Percentiles rank a stretch among this genome's conserved stretches.
These are phyloP conservation scores for Logfia minima DNA, from an alignment of 129 eudicot genomes.

Conservation along the genomic window DNA sequence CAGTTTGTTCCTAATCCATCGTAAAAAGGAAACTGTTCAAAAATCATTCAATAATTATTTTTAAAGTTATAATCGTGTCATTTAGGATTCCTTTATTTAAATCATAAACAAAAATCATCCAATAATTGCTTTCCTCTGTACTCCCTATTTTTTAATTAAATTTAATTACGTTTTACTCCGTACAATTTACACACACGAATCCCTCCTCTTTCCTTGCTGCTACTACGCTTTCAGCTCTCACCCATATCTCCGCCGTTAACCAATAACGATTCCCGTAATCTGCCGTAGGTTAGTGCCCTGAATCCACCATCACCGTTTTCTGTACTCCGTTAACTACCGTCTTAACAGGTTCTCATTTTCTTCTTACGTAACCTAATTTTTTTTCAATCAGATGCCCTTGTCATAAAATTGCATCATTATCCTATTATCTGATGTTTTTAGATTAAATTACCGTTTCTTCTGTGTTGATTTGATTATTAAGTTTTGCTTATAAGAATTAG, in stretches of 20 bases:
- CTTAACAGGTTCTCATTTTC: neutral
- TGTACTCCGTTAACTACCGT: neutral
- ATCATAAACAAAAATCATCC: too few species aligned
- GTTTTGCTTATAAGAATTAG: neutral
- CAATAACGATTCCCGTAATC: neutral
- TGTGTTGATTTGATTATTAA: conserved; percentile 1
- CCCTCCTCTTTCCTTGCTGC: neutral
- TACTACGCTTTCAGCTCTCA: conserved; percentile 11
- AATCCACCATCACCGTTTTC: neutral
- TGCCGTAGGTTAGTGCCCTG: neutral
- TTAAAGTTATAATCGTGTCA: too few species aligned
- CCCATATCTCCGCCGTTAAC: conserved; percentile 13
- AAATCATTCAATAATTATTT: too few species aligned
- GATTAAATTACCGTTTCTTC: neutral
- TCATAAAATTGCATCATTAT: neutral
- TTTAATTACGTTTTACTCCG: too few species aligned
- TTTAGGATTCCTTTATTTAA: too few species aligned
- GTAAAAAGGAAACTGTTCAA: too few species aligned
- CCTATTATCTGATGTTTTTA: neutral
- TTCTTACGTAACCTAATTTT: neutral
- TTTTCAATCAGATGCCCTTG: neutral
- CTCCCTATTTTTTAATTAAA: too few species aligned
- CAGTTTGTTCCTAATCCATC: too few species aligned
- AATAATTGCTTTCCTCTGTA: too few species aligned
- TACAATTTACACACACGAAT: too few species aligned